Conservation (phyloP, 2,329 filamentous ascomycete species). For the Diplodia mutila region DNA sequence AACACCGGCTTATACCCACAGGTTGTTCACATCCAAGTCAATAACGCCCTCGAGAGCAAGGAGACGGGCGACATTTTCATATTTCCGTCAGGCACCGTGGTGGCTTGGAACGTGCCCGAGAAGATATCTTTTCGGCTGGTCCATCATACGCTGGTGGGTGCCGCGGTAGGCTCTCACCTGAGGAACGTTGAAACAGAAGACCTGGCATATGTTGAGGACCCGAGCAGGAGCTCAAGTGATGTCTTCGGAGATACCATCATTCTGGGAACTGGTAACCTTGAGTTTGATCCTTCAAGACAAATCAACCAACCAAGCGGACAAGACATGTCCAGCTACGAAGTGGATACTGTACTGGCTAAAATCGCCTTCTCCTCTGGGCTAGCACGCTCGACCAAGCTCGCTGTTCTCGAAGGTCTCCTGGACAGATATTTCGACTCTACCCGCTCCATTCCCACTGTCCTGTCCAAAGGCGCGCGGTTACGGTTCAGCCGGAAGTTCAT, state of each 20-base stretch:
- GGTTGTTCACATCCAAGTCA: conserved; percentile 63
- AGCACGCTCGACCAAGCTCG: conserved; percentile 89
- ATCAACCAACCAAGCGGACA: conserved; percentile 40
- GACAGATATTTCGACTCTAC: conserved; percentile 86
- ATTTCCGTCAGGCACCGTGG: conserved; percentile 91
- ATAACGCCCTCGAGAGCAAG: conserved; percentile 52
- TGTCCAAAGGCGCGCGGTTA: conserved; percentile 68
- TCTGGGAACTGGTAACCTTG: conserved; percentile 72
- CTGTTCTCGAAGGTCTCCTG: conserved; percentile 83
- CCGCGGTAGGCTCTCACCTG: conserved; percentile 75
- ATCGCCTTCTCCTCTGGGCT: conserved; percentile 96
- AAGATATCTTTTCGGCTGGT: conserved; percentile 71
- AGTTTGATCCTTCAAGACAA: conserved; percentile 38
- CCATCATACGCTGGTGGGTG: conserved; percentile 72
- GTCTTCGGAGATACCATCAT: conserved; percentile 89
- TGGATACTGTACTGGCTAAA: conserved; percentile 78
- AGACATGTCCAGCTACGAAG: conserved; percentile 33
- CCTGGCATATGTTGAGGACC: conserved; percentile 82
- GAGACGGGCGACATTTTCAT: conserved; percentile 85
- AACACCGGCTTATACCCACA: conserved; percentile 66
- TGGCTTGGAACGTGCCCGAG: conserved; percentile 85
- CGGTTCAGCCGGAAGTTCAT: conserved; percentile 73
- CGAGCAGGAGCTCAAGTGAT: conserved; percentile 70
- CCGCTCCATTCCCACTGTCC: conserved; percentile 75
- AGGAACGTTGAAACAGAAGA: conserved; percentile 81